A percentile compares a stretch with the other conserved stretches of the same genome.
These are phyloP conservation scores for Mucor sp. DNA, from an alignment of 371 early-diverging fungal genomes.

Conservation along the genomic window DNA sequence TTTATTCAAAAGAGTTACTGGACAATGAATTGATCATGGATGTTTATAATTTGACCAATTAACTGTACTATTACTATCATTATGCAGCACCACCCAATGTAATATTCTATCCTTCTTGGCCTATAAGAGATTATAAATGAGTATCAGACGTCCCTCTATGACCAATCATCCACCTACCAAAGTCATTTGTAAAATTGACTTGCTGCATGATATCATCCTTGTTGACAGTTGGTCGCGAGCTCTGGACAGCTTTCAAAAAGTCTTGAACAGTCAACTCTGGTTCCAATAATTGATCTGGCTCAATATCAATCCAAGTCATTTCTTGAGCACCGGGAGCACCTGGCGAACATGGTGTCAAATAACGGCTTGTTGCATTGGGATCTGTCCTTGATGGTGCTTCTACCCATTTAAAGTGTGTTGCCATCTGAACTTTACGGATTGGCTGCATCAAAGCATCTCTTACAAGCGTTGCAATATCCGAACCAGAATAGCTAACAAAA, in stretches of 20 bases:
- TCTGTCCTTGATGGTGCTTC: slow-evolving; percentile 66
- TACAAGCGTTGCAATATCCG: slow-evolving; percentile 92
- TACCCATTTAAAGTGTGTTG: slow-evolving; percentile 86
- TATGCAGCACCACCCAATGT: background rate
- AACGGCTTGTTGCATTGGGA: slow-evolving; percentile 49
- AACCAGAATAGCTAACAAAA: slow-evolving; percentile 79
- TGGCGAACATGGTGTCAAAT: slow-evolving; percentile 95
- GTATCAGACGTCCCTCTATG: background rate
- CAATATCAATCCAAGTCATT: slow-evolving; percentile 90
- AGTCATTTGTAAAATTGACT: slow-evolving; percentile 87
- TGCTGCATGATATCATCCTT: slow-evolving; percentile 79
- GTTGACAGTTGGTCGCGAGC: slow-evolving; percentile 84
- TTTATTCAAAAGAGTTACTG: no score
- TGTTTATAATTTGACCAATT: no score
- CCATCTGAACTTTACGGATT: slow-evolving; percentile 92
- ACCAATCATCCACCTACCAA: slow-evolving; percentile 52
- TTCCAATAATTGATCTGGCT: slow-evolving; percentile 86
- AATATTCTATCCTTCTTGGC: background rate
- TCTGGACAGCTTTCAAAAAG: slow-evolving; percentile 82
- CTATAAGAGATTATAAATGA: background rate
- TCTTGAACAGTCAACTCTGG: slow-evolving; percentile 85
- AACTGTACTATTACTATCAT: no score
- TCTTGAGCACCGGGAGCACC: slow-evolving; percentile 88
- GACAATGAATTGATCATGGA: no score
- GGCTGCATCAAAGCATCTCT: slow-evolving; percentile 98